phyloP scores from a whole-genome alignment of 2,329 filamentous ascomycete genomes.

The Hymenotorrendiella dingleyae region DNA sequence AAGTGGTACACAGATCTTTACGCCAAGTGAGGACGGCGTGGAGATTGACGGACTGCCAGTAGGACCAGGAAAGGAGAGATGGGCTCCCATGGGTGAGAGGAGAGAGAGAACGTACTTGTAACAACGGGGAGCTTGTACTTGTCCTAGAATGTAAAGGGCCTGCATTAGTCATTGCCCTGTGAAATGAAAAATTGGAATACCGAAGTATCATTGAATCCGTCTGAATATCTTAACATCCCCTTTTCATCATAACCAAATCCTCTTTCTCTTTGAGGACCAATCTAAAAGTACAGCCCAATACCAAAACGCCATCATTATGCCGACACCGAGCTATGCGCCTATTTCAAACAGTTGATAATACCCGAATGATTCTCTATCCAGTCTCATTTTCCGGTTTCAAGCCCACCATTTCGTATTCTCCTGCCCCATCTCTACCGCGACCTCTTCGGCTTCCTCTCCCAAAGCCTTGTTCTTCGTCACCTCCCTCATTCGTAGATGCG shows the following conservation, averaged over 20 bases:
- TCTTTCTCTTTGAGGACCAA: not conserved
- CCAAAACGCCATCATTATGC: slow-evolving; percentile 1
- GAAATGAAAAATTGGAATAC: not conserved
- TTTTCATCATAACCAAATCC: not conserved
- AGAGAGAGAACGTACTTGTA: slow-evolving; percentile 25
- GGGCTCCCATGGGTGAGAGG: slow-evolving; percentile 17
- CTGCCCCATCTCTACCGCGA: slow-evolving; percentile 47
- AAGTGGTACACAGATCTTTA: slow-evolving; percentile 28
- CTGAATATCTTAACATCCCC: not conserved
- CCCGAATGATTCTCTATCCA: not conserved
- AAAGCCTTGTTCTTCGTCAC: slow-evolving; percentile 45
- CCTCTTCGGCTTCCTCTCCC: slow-evolving; percentile 45
- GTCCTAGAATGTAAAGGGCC: not conserved
- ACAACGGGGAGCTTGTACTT: not conserved
- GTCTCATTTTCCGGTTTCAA: slow-evolving; percentile 36
- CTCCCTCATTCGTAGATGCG: slow-evolving; percentile 19
- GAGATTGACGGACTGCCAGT: slow-evolving; percentile 27
- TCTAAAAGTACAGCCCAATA: not conserved
- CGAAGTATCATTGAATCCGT: not conserved
- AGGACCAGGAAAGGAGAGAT: slow-evolving; percentile 20
- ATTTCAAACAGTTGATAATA: slow-evolving; percentile 10
- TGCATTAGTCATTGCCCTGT: not conserved
- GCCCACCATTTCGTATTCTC: slow-evolving; percentile 62
- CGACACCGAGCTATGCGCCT: slow-evolving; percentile 14
- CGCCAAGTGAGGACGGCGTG: slow-evolving; percentile 21